Percentiles rank a stretch among this genome's conserved stretches.
Evolutionary conservation across 176 grass and related monocot species (phyloP).

Genomic region (Oryza meridionalis): DNA sequence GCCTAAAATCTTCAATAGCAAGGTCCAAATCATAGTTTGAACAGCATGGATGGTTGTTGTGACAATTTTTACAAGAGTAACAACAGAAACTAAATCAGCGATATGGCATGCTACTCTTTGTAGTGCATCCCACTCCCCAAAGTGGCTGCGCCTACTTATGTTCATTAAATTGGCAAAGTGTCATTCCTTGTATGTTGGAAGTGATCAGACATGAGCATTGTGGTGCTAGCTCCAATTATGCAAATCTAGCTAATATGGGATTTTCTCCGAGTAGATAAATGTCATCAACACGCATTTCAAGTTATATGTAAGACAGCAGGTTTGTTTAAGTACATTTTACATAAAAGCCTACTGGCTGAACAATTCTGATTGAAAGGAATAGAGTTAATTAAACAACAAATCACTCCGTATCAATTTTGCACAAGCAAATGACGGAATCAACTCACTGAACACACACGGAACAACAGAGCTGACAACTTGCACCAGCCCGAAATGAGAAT

Average conservation of each 20-base stretch:
- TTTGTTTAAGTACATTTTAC: neutral
- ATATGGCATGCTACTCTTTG: neutral
- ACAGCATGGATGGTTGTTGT: neutral
- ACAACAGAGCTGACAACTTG: neutral
- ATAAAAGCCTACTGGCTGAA: neutral
- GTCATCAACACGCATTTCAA: neutral
- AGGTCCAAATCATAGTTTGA: neutral
- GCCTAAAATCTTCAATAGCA: constrained; percentile 8
- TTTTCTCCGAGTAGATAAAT: neutral
- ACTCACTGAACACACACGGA: neutral
- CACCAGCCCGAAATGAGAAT: neutral
- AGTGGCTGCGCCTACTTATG: neutral
- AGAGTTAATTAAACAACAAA: neutral
- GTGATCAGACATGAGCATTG: constrained; percentile 1
- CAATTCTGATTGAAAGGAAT: neutral
- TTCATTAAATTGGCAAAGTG: neutral
- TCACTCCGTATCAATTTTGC: neutral
- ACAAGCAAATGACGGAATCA: neutral
- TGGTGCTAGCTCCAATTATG: neutral
- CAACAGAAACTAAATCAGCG: neutral
- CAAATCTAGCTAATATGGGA: neutral
- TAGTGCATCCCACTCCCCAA: neutral
- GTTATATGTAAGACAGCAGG: neutral
- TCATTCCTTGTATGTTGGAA: neutral
- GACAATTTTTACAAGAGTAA: neutral